Base-by-base conservation (phyloP, 352 stramenopile species). In the Globisporangium heterothallicum region DNA sequence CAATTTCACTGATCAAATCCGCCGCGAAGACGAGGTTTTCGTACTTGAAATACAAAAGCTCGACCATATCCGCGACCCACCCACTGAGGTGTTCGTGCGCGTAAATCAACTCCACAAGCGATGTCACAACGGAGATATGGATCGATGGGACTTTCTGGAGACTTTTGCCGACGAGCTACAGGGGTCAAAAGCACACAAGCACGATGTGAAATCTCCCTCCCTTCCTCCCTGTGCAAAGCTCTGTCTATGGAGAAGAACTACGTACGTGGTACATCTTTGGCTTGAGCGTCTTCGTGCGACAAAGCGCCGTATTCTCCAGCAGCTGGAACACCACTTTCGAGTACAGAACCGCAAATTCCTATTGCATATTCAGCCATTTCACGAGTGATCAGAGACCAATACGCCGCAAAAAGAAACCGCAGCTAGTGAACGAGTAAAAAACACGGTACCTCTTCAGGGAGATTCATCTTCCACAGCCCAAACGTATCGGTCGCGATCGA, bases 301-400 rank as follows among this genome's bases (percentile, higher is more conserved):
- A 84, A 9, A 89, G 57, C n/a, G 59, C 53, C 4, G 77, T 65
- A 46, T 85, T 88, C 25, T 83, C 76, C 25, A 92, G 58, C 18
- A 89, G 53, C 48, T 84, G 65, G 45, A 88, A 87, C 0, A 79
- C 74, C 13, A 80, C 59, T 46, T 83, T 84, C 42, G 72, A 87
- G 54, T 89, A 89, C 6, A 89, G 52, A 45, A 84, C 79, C 0
- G 77, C 74, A 43, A 92, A 92, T 47, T 90, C 78, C 68, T 91
- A 26, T 32, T 14, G 9, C 25, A 27, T 16, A 24, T 5, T 19
- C 24, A 38, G 4, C 27, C 12, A 38, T 38, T 21, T 8, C n/a
- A n/a, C n/a, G n/a, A n/a, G n/a, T n/a, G n/a, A n/a, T n/a, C n/a
- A n/a, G n/a, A n/a, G n/a, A n/a, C n/a, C n/a, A n/a, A n/a, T n/a